phyloP scores from a whole-genome alignment of 208 protist genomes.

The Leishmania gerbilli region DNA sequence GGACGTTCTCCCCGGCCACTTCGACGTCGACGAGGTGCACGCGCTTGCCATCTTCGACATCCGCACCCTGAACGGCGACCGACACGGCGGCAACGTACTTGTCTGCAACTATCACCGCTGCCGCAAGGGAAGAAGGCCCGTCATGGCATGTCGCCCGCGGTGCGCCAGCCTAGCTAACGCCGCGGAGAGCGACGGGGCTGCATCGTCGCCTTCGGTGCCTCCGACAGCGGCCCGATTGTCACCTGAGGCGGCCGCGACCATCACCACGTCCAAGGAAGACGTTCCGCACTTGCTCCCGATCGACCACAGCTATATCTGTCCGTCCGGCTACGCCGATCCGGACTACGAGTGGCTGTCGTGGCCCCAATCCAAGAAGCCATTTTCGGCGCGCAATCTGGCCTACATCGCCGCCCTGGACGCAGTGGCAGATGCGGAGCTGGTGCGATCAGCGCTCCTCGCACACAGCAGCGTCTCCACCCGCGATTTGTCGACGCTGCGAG shows the following conservation, averaged over 20 bases:
- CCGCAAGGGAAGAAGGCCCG: neutral
- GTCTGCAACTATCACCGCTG: conserved; percentile 33
- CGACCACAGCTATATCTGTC: conserved; percentile 88
- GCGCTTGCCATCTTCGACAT: conserved; percentile 80
- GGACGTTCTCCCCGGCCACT: conserved; percentile 61
- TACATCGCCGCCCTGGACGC: conserved; percentile 65
- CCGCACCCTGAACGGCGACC: conserved; percentile 74
- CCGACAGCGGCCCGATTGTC: neutral
- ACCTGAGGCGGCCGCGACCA: neutral
- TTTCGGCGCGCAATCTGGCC: conserved; percentile 38
- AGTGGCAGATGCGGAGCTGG: conserved; percentile 55
- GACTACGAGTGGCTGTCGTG: conserved; percentile 87
- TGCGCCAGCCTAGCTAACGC: neutral
- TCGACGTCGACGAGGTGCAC: conserved; percentile 64
- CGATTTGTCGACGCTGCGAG: neutral
- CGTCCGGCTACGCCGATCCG: conserved; percentile 69
- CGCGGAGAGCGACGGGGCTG: neutral
- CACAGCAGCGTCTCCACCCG: neutral
- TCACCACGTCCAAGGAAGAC: neutral
- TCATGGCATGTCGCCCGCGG: neutral
- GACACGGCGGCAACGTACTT: conserved; percentile 79
- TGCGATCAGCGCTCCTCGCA: conserved; percentile 39
- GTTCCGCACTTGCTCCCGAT: conserved; percentile 71
- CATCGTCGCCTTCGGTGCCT: neutral
- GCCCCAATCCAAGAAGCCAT: conserved; percentile 71